A percentile compares a stretch with the other conserved stretches of the same genome.
phyloP scores from a whole-genome alignment of 1,284 basidiomycete genomes.

The Sporisorium iseilematis-ciliati region DNA sequence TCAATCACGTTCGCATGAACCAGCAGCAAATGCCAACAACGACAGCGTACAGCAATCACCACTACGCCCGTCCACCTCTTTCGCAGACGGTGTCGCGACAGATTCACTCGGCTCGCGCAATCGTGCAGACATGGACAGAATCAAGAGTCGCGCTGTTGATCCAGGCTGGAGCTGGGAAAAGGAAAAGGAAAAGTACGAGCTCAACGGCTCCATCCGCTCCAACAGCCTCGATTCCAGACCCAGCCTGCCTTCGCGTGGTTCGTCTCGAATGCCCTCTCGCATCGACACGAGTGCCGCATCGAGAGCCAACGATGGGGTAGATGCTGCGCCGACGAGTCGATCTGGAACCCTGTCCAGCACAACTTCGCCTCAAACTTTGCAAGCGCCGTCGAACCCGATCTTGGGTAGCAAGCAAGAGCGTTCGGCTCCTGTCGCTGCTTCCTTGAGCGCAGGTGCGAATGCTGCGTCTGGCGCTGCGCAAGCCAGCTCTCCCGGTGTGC shows the following conservation, averaged over 20 bases:
- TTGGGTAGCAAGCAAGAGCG: conserved; percentile 1
- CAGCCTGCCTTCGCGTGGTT: conserved; percentile 35
- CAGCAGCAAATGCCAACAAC: not conserved
- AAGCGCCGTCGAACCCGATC: conserved; percentile 33
- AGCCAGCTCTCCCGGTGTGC: conserved; percentile 1
- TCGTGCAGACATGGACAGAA: conserved; percentile 52
- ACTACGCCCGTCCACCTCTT: conserved; percentile 40
- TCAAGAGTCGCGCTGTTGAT: conserved; percentile 54
- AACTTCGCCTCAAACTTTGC: conserved; percentile 36
- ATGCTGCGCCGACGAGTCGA: conserved; percentile 10
- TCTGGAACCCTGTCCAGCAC: conserved; percentile 24
- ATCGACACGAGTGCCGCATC: conserved; percentile 27
- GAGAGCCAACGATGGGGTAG: conserved; percentile 7
- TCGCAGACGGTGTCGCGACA: conserved; percentile 13
- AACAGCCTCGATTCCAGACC: conserved; percentile 42
- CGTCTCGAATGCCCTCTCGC: conserved; percentile 33
- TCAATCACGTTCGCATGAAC: conserved; percentile 25
- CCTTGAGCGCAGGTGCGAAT: conserved; percentile 2
- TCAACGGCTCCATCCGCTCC: conserved; percentile 31
- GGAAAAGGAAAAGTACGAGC: conserved; percentile 46
- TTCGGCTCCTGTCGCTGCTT: conserved; percentile 2
- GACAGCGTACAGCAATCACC: conserved; percentile 10
- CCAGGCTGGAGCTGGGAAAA: conserved; percentile 56
- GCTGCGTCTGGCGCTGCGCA: not conserved
- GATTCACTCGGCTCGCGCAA: conserved; percentile 25